Conservation (phyloP, 129 eudicot species). For the Tagetes erecta region DNA sequence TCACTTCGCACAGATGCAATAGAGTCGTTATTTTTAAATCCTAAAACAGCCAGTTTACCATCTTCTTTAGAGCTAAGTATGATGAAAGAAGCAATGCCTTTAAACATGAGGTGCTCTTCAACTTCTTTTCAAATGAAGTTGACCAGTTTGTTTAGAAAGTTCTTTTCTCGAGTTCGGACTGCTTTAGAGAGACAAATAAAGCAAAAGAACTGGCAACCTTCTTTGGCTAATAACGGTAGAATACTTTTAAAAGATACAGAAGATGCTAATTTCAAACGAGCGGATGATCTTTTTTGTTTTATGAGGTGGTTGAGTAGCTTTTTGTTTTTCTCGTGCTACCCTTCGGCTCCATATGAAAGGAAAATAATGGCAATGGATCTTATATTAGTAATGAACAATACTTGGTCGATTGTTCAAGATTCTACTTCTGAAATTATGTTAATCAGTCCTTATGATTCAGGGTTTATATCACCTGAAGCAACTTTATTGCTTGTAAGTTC, state of each 20-base stretch:
- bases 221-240: conserved; percentile 29
- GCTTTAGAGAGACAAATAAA: conserved; percentile 85
- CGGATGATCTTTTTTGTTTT: conserved; percentile 65
- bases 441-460: conserved; percentile 69
- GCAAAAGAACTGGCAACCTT: conserved; percentile 75
- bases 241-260: conserved; percentile 28
- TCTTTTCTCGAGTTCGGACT: conserved; percentile 87
- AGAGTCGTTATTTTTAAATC: conserved; percentile 88
- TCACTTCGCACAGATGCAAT: conserved; percentile 95
- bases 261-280: conserved; percentile 37
- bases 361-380: conserved; percentile 97
- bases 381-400: conserved; percentile 68
- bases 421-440: conserved; percentile 34
- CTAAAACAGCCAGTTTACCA: conserved; percentile 89
- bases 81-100: conserved; percentile 85
- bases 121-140: conserved; percentile 97
- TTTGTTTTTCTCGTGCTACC: conserved; percentile 86
- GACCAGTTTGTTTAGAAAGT: conserved; percentile 86
- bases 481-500: conserved; percentile 87
- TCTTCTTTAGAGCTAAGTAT: conserved; percentile 83
- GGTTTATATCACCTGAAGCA: conserved; percentile 66
- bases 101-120: conserved; percentile 92
- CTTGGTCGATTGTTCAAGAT: conserved; percentile 62
- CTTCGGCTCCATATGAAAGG: conserved; percentile 98
- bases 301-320: conserved; percentile 89